phyloP scores from a whole-genome alignment of 305 asterid genomes.

The Fraxinus xanthoxyloides region DNA sequence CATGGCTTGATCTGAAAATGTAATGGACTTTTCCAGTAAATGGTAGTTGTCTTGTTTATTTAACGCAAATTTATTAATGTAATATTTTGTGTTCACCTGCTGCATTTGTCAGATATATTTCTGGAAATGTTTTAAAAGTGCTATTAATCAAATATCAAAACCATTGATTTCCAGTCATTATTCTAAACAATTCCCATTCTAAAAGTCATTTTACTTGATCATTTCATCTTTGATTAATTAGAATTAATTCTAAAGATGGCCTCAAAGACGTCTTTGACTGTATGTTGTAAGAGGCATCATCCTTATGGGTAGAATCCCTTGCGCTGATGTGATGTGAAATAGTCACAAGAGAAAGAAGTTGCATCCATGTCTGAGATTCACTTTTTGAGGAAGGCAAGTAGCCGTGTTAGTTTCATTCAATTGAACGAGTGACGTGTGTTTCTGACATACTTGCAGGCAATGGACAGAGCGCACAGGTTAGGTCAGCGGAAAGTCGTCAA shows the following conservation, averaged over 20 bases:
- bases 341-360: neutral
- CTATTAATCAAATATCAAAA: neutral
- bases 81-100: neutral
- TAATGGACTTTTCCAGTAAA: neutral
- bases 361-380: neutral
- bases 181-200: neutral
- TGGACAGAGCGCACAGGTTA: constrained; percentile 99
- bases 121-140: neutral
- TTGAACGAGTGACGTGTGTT: neutral
- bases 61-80: neutral
- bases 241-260: neutral
- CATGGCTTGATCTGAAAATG: neutral
- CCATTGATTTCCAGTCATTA: neutral
- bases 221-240: neutral
- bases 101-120: neutral
- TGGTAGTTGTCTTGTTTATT: neutral
- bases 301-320: neutral
- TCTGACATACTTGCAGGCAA: constrained; percentile 63
- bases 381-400: neutral
- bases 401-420: constrained; percentile 1
- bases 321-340: neutral
- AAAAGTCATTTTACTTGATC: neutral
- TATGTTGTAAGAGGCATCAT: neutral
- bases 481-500: constrained; percentile 96
- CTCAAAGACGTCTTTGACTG: neutral